Percentiles rank a stretch among this genome's conserved stretches.
Conservation (phyloP, 169 alveolate genomes). For the Cryptosporidium tyzzeri region DNA sequence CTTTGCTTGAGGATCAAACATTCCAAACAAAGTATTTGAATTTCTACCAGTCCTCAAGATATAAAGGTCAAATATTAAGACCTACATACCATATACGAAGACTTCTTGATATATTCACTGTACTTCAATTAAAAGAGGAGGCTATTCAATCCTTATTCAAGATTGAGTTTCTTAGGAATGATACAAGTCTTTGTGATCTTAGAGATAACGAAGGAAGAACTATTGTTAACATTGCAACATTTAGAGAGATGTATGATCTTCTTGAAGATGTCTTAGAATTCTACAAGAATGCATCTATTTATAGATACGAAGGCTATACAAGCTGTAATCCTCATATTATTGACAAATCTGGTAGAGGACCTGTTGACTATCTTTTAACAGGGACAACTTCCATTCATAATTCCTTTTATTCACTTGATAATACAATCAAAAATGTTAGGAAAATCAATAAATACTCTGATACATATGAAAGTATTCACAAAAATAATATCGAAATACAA, state of each 20-base stretch:
- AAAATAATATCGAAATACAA: neutral
- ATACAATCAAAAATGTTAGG: neutral
- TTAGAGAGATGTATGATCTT: constrained; percentile 61
- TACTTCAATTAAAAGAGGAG: constrained; percentile 50
- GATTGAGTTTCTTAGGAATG: constrained; percentile 58
- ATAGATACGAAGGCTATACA: constrained; percentile 60
- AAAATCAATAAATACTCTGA: constrained; percentile 11
- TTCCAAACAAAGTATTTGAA: constrained; percentile 51
- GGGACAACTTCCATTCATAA: constrained; percentile 10
- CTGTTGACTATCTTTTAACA: constrained; percentile 52
- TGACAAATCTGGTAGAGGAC: constrained; percentile 67
- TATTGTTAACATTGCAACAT: constrained; percentile 33
- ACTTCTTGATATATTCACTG: constrained; percentile 43
- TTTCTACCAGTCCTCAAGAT: constrained; percentile 28
- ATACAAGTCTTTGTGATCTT: constrained; percentile 62
- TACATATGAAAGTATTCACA: neutral
- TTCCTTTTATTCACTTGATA: neutral
- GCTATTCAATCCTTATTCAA: constrained; percentile 9
- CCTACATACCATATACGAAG: constrained; percentile 63
- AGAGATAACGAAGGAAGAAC: constrained; percentile 65
- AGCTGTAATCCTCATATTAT: constrained; percentile 73
- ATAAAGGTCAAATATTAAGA: constrained; percentile 28
- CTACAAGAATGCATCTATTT: constrained; percentile 57
- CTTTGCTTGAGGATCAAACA: constrained; percentile 42
- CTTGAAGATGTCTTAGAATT: constrained; percentile 63